Percentiles rank a stretch among this genome's conserved stretches.
phyloP scores from a whole-genome alignment of 2,329 filamentous ascomycete genomes.

The Zymoseptoria tritici region DNA sequence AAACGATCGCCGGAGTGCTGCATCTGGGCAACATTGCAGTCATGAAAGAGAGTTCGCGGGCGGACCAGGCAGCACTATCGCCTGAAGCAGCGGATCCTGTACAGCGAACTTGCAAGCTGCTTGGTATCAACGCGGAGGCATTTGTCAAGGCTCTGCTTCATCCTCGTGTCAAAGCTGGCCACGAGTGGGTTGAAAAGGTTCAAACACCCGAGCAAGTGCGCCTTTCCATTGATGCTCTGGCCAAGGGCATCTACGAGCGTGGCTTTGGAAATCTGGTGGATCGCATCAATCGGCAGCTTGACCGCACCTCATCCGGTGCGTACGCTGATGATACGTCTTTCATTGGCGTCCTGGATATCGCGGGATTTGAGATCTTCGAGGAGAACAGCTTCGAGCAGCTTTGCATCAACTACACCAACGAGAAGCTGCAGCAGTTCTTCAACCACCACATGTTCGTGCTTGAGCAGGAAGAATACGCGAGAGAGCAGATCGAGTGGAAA shows the following conservation, averaged over 20 bases:
- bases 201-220: slow-evolving; percentile 96
- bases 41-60: slow-evolving; percentile 80
- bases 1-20: slow-evolving; percentile 81
- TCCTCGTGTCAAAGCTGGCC: slow-evolving; percentile 86
- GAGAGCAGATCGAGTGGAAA: slow-evolving; percentile 98
- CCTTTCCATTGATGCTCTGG: slow-evolving; percentile 78
- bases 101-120: slow-evolving; percentile 69
- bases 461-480: slow-evolving; percentile 94
- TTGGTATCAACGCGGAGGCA: slow-evolving; percentile 75
- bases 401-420: slow-evolving; percentile 99
- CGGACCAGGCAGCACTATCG: slow-evolving; percentile 79
- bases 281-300: slow-evolving; percentile 85
- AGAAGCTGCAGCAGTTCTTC: slow-evolving; percentile 98
- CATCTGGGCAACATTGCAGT: slow-evolving; percentile 90
- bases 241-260: slow-evolving; percentile 96
- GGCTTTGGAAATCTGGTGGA: slow-evolving; percentile 88
- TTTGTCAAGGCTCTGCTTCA: slow-evolving; percentile 87
- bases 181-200: slow-evolving; percentile 97
- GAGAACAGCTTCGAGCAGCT: slow-evolving; percentile 97
- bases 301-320: slow-evolving; percentile 62
- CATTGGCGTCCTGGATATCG: slow-evolving; percentile 97
- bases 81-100: slow-evolving; percentile 68
- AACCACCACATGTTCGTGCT: slow-evolving; percentile 99
- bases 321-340: slow-evolving; percentile 85
- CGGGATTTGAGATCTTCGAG: slow-evolving; percentile 97